phyloP scores from a whole-genome alignment of 2,329 filamentous ascomycete genomes.

The Decorospora gaudefroyi region DNA sequence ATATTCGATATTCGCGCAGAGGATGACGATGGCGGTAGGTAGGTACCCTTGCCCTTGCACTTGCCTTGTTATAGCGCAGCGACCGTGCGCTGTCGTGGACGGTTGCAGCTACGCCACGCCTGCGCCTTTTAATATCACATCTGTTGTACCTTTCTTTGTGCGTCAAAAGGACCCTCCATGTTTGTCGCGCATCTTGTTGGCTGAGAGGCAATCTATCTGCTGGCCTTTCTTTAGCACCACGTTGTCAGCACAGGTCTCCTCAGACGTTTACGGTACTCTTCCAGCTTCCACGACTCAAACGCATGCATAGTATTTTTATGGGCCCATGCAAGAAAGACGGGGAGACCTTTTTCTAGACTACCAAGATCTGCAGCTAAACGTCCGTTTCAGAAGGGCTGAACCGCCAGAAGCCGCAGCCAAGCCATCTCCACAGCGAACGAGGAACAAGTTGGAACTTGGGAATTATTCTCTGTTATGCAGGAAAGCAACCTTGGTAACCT shows the following conservation, averaged over 20 bases:
- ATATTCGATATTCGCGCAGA: constrained; percentile 32
- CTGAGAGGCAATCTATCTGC: constrained; percentile 3
- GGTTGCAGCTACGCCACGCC: constrained; percentile 15
- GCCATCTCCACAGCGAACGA: constrained; percentile 19
- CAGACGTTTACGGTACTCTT: constrained; percentile 13
- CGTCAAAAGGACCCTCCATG: constrained; percentile 4
- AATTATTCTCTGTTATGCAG: constrained; percentile 15
- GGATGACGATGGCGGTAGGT: constrained; percentile 40
- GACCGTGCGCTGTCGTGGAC: constrained; percentile 20
- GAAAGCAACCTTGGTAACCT: constrained; percentile 13
- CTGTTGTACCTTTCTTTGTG: constrained; percentile 5
- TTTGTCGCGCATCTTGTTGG: constrained; percentile 15
- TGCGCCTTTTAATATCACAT: constrained; percentile 3
- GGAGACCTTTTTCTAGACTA: constrained; percentile 31
- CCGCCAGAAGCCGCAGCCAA: constrained; percentile 35
- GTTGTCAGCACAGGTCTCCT: constrained; percentile 19
- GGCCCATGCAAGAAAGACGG: constrained; percentile 29
- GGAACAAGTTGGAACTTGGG: constrained; percentile 21
- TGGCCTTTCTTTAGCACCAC: constrained; percentile 14
- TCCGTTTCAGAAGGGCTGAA: constrained; percentile 21
- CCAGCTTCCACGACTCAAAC: constrained; percentile 10
- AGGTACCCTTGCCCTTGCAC: constrained; percentile 32
- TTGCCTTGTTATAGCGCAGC: constrained; percentile 27
- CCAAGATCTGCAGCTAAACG: constrained; percentile 30
- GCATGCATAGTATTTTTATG: constrained; percentile 25